Conservation (phyloP, 768 basidiomycete species). For the Strobilomyces echinocephalus region DNA sequence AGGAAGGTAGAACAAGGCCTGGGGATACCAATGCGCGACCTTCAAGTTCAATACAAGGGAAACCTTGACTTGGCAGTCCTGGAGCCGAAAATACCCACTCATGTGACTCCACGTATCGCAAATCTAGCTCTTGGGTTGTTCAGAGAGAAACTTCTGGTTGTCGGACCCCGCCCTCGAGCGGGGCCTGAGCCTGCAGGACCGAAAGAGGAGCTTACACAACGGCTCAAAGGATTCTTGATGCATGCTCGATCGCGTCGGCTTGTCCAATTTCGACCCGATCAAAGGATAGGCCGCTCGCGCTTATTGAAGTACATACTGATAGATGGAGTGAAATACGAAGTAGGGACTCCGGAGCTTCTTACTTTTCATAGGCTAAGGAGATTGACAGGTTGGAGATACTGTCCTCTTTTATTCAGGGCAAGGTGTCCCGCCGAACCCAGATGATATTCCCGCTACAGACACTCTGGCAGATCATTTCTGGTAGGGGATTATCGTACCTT, state of each 20-base stretch:
- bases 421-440: conserved; percentile 31
- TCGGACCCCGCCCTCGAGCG: conserved; percentile 40
- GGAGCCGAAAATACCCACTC: conserved; percentile 51
- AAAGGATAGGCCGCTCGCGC: conserved; percentile 33
- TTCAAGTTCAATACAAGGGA: conserved; percentile 20
- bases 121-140: conserved; percentile 48
- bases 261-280: conserved; percentile 23
- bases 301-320: conserved; percentile 40
- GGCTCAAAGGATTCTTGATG: conserved; percentile 21
- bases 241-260: conserved; percentile 14
- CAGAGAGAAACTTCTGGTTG: conserved; percentile 48
- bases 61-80: conserved; percentile 57
- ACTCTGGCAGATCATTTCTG: conserved; percentile 61
- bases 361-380: neutral
- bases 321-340: conserved; percentile 41
- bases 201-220: conserved; percentile 7
- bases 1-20: neutral
- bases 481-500: conserved; percentile 29
- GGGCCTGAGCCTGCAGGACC: conserved; percentile 11
- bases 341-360: conserved; percentile 19
- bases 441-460: conserved; percentile 35
- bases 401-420: conserved; percentile 46
- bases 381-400: conserved; percentile 55
- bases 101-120: conserved; percentile 60
- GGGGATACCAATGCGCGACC: neutral